Evolutionary conservation across 2,329 filamentous ascomycete genomes (phyloP).

Genomic region (Sporothrix brasiliensis): DNA sequence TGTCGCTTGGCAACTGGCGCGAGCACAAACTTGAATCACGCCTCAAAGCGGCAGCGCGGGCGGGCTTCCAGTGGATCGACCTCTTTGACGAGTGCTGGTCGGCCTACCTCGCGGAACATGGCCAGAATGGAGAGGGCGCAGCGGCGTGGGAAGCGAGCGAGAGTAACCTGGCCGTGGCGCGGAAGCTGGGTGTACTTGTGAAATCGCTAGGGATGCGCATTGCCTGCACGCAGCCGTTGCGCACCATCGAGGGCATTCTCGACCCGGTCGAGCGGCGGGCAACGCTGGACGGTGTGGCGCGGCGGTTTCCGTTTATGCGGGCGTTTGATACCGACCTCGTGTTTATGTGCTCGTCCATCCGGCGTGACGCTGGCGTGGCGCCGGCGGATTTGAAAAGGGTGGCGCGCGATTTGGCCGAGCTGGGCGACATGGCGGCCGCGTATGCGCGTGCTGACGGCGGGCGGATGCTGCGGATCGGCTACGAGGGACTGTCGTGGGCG

Average conservation of each 20-base stretch:
- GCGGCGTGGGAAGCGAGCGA: slow-evolving; percentile 8
- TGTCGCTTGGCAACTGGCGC: slow-evolving; percentile 21
- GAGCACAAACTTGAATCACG: slow-evolving; percentile 5
- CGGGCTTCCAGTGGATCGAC: slow-evolving; percentile 1
- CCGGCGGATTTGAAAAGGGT: slow-evolving; percentile 1
- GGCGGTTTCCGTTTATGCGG: slow-evolving; percentile 20
- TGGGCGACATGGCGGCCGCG: slow-evolving; percentile 23
- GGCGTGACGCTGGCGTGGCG: slow-evolving; percentile 12
- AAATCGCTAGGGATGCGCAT: slow-evolving; percentile 13
- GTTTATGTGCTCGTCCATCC: slow-evolving; percentile 19
- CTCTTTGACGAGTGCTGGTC: slow-evolving; percentile 25
- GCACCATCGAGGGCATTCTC: slow-evolving; percentile 5
- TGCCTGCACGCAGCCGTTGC: slow-evolving; percentile 19
- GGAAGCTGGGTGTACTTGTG: not conserved
- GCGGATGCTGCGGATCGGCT: slow-evolving; percentile 7
- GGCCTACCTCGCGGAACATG: slow-evolving; percentile 8
- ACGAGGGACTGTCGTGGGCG: slow-evolving; percentile 21
- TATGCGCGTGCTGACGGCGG: not conserved
- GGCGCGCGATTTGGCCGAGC: slow-evolving; percentile 13
- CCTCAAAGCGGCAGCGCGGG: not conserved
- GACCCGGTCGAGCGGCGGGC: not conserved
- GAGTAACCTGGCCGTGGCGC: not conserved
- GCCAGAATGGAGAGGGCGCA: not conserved
- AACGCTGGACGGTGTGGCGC: slow-evolving; percentile 14
- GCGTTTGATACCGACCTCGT: slow-evolving; percentile 12